phyloP scores from a whole-genome alignment of 1,139 yeast genomes.

The Taphrina confusa region DNA sequence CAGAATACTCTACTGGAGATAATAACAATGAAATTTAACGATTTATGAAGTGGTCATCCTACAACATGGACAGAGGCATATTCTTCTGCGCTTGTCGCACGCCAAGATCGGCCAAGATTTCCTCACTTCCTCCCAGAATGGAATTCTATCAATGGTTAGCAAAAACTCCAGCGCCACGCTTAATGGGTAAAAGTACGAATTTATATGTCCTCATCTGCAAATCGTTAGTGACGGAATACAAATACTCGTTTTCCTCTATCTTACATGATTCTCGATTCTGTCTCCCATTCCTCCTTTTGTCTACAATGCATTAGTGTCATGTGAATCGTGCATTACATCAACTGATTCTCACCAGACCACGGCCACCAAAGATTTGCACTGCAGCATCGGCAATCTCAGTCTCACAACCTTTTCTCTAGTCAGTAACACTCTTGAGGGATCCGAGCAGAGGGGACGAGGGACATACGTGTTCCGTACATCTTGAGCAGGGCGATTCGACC shows the following conservation, averaged over 20 bases:
- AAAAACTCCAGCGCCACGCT: neutral
- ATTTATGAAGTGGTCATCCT: too few relatives aligned
- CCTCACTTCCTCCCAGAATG: conserved; percentile 54
- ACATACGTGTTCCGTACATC: conserved; percentile 49
- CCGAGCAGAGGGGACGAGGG: too few relatives aligned
- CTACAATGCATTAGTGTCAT: too few relatives aligned
- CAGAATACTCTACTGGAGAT: too few relatives aligned
- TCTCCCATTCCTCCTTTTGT: conserved; percentile 53
- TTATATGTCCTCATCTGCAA: conserved; percentile 49
- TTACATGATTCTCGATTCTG: conserved; percentile 48
- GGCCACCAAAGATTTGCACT: conserved; percentile 52
- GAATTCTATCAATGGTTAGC: conserved; percentile 43
- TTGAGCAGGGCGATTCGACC: conserved; percentile 52
- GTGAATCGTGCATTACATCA: neutral
- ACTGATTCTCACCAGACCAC: conserved; percentile 46
- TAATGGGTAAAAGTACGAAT: conserved; percentile 41
- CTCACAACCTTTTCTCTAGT: conserved; percentile 42
- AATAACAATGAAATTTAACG: neutral
- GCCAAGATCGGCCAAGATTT: conserved; percentile 51
- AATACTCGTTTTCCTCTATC: neutral
- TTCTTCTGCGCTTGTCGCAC: conserved; percentile 40
- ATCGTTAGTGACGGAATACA: neutral
- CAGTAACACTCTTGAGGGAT: too few relatives aligned
- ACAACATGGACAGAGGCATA: conserved; percentile 15
- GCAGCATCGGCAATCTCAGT: conserved; percentile 51